phyloP scores from a whole-genome alignment of 2,329 filamentous ascomycete genomes.

The Biscogniauxia mediterranea region DNA sequence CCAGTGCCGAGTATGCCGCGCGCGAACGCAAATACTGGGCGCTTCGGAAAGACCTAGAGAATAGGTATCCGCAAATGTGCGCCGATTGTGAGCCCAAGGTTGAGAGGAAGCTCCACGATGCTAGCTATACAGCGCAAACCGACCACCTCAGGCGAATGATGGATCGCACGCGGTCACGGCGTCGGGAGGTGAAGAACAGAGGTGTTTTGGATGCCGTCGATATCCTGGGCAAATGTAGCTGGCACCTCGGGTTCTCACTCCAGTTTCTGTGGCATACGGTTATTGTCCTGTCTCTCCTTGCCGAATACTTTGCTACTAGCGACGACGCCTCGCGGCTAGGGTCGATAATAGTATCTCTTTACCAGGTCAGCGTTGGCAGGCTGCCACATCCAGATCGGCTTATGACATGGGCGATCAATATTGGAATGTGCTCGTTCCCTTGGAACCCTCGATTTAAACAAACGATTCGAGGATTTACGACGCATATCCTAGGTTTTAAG shows the following conservation, averaged over 20 bases:
- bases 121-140: conserved; percentile 80
- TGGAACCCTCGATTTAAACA: conserved; percentile 69
- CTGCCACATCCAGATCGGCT: conserved; percentile 42
- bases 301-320: conserved; percentile 16
- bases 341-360: conserved; percentile 14
- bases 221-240: conserved; percentile 43
- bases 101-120: conserved; percentile 63
- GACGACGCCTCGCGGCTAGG: conserved; percentile 16
- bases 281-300: conserved; percentile 29
- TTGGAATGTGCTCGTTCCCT: conserved; percentile 55
- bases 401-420: conserved; percentile 46
- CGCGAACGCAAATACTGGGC: conserved; percentile 67
- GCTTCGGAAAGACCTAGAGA: conserved; percentile 72
- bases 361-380: conserved; percentile 24
- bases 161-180: conserved; percentile 56
- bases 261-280: conserved; percentile 48
- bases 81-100: conserved; percentile 74
- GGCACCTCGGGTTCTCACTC: conserved; percentile 43
- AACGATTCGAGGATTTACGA: conserved; percentile 57
- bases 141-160: conserved; percentile 75
- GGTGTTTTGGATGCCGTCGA: conserved; percentile 45
- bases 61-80: conserved; percentile 87
- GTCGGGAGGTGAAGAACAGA: conserved; percentile 38
- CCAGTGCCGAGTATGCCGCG: conserved; percentile 65
- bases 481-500: conserved; percentile 57